Evolutionary conservation across 2,329 filamentous ascomycete species (phyloP).

Genomic region (Ascochyta fabae): DNA sequence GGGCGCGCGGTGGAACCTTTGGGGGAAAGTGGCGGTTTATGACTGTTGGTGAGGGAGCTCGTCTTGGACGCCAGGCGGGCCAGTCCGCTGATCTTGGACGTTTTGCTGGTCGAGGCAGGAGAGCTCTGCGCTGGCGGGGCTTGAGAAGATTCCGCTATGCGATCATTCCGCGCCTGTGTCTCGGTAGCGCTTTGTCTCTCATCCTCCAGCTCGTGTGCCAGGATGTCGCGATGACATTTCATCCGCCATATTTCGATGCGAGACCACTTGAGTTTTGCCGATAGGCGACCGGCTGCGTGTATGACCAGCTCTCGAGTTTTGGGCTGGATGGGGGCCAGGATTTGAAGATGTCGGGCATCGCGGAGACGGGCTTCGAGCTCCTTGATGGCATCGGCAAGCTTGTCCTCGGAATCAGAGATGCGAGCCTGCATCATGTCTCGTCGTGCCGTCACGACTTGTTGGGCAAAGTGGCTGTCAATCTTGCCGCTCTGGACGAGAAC

Average conservation of each 20-base stretch:
- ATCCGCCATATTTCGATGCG: conserved; percentile 91
- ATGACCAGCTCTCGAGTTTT: conserved; percentile 87
- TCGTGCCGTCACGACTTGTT: conserved; percentile 83
- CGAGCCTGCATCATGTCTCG: conserved; percentile 83
- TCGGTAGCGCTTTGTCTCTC: conserved; percentile 60
- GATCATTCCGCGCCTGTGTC: conserved; percentile 35
- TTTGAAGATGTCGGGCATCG: conserved; percentile 87
- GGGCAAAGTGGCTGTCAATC: conserved; percentile 81
- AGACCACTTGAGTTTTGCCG: conserved; percentile 92
- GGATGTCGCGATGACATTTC: conserved; percentile 87
- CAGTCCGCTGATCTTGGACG: conserved; percentile 41
- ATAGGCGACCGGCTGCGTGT: conserved; percentile 81
- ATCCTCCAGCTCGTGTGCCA: conserved; percentile 84
- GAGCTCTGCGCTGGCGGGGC: conserved; percentile 31
- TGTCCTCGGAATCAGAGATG: conserved; percentile 82
- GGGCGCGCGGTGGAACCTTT: conserved; percentile 36
- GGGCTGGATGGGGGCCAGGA: conserved; percentile 88
- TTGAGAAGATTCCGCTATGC: conserved; percentile 30
- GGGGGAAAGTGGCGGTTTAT: conserved; percentile 44
- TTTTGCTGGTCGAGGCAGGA: conserved; percentile 33
- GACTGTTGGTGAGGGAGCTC: conserved; percentile 39
- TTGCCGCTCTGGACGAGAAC: conserved; percentile 74
- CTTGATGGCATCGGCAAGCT: conserved; percentile 73
- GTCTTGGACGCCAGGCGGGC: conserved; percentile 47
- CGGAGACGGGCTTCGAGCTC: conserved; percentile 82